Percentiles rank a stretch among this genome's conserved stretches.
Conservation (phyloP, 2,329 filamentous ascomycete species). For the Pestalotiopsis sp. region DNA sequence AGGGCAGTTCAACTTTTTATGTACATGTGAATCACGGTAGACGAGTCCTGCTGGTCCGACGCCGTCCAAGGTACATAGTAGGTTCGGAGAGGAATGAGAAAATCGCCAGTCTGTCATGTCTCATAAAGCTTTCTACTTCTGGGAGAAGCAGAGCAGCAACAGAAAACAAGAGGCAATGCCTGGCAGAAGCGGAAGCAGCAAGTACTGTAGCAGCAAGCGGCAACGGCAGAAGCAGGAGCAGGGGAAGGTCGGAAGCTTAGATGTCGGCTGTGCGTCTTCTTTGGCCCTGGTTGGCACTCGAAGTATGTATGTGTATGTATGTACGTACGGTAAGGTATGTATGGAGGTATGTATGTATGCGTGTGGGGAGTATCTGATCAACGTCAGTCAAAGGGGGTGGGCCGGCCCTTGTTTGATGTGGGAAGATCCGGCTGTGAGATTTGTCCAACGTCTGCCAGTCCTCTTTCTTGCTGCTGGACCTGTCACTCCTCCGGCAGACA, state of each 20-base stretch:
- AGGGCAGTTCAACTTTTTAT: background rate
- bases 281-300: constrained; percentile 1
- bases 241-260: background rate
- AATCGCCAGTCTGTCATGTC: constrained; percentile 10
- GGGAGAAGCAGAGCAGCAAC: background rate
- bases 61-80: background rate
- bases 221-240: background rate
- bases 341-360: too few species aligned
- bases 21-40: background rate
- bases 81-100: background rate
- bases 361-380: background rate
- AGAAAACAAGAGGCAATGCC: background rate
- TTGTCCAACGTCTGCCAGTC: constrained; percentile 2
- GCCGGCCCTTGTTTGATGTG: background rate
- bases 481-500: background rate
- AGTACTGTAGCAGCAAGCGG: background rate
- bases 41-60: background rate
- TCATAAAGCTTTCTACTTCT: background rate
- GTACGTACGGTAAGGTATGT: too few species aligned
- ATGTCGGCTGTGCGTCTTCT: background rate
- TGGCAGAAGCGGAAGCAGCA: background rate
- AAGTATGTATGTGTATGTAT: background rate
- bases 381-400: background rate
- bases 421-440: constrained; percentile 3
- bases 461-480: background rate